Evolutionary conservation across 179 eudicot species (phyloP).

Genomic region (Spergularia azorica): DNA sequence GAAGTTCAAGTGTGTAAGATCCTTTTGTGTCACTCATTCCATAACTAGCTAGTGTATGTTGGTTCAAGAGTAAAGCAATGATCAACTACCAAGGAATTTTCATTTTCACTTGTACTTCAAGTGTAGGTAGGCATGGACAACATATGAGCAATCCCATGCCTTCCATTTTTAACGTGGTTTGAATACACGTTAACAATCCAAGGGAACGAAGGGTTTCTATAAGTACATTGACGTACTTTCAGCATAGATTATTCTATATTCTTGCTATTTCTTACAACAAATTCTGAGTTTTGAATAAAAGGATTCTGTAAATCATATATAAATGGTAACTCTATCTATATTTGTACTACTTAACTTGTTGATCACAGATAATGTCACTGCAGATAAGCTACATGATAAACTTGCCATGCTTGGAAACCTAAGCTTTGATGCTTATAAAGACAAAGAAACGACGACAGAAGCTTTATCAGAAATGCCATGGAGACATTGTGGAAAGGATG

Average conservation of each 20-base stretch:
- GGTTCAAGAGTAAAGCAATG: constrained; percentile 6
- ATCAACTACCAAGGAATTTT: not conserved
- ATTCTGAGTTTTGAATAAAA: no score
- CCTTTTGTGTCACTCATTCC: no score
- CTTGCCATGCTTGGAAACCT: not conserved
- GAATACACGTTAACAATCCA: no score
- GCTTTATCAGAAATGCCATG: constrained; percentile 33
- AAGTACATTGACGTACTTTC: no score
- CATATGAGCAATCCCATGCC: constrained; percentile 31
- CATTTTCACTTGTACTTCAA: constrained; percentile 16
- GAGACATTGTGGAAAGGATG: constrained; percentile 42
- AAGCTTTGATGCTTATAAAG: constrained; percentile 27
- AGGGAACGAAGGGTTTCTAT: no score
- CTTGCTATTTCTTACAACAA: not conserved
- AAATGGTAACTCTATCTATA: constrained; percentile 48
- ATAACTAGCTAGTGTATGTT: not conserved
- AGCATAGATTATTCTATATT: no score
- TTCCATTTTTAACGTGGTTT: not conserved
- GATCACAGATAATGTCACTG: constrained; percentile 40
- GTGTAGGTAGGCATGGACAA: not conserved
- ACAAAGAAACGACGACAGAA: constrained; percentile 37
- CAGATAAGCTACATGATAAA: constrained; percentile 18
- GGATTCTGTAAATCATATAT: constrained; percentile 24
- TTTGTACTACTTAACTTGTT: constrained; percentile 47
- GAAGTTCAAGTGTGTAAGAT: no score